Evolutionary conservation across 176 grass and related monocot genomes (phyloP).

Genomic region (Triticum aestivum): DNA sequence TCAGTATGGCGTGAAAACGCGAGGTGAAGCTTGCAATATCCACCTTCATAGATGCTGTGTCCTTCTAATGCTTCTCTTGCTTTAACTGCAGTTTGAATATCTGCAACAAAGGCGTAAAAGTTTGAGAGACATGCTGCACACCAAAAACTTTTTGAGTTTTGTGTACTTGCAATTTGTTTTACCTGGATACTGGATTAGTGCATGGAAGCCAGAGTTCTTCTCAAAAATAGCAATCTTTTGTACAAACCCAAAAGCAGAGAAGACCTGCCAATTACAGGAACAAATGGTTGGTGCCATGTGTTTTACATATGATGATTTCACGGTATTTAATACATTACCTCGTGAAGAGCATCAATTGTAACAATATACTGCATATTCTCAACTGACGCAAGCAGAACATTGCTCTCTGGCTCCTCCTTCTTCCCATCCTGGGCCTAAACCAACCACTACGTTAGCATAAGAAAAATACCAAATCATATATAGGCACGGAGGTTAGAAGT

Average conservation of each 20-base stretch:
- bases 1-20: constrained; percentile 75
- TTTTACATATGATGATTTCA: not conserved
- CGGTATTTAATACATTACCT: constrained; percentile 49
- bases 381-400: constrained; percentile 90
- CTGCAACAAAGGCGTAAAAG: constrained; percentile 45
- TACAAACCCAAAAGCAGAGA: constrained; percentile 94
- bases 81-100: constrained; percentile 62
- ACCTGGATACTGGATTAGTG: constrained; percentile 82
- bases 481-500: constrained; percentile 23
- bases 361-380: constrained; percentile 99
- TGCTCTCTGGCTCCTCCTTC: constrained; percentile 83
- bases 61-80: constrained; percentile 75
- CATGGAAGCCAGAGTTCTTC: constrained; percentile 89
- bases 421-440: constrained; percentile 55
- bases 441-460: constrained; percentile 26
- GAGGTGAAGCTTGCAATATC: constrained; percentile 83
- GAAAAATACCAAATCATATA: constrained; percentile 23
- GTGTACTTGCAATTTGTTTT: constrained; percentile 21
- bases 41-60: constrained; percentile 80
- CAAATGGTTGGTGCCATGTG: constrained; percentile 7
- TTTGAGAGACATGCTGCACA: not conserved
- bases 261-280: constrained; percentile 56
- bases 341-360: constrained; percentile 94
- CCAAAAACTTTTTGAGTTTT: not conserved
- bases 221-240: constrained; percentile 98